phyloP scores from a whole-genome alignment of 78 protist genomes.

The Emiliania huxleyi region DNA sequence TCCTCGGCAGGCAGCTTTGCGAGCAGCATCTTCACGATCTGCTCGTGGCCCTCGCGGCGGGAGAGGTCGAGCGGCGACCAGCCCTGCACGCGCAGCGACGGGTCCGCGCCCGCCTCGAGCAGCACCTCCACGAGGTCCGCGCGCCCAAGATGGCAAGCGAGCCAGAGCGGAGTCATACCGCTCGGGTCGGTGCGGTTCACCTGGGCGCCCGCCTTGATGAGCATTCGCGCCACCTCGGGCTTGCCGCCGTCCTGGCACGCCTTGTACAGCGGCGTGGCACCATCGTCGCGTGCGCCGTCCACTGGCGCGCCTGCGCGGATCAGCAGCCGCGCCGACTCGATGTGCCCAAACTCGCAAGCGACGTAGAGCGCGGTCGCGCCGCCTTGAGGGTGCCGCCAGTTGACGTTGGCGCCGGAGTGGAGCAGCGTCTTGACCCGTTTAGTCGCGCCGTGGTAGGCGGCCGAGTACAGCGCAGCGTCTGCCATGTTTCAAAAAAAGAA shows the following conservation, averaged over 20 bases:
- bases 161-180: not conserved
- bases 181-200: not conserved
- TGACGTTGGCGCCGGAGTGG: not conserved
- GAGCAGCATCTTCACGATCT: not conserved
- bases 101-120: slow-evolving; percentile 8
- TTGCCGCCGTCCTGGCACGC: slow-evolving; percentile 13
- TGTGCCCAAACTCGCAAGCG: slow-evolving; percentile 9
- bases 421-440: not conserved
- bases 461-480: not conserved
- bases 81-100: not conserved
- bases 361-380: slow-evolving; percentile 21
- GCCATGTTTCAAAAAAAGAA: not conserved
- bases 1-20: not conserved
- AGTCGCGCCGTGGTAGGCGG: not conserved
- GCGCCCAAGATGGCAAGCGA: not conserved
- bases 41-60: not conserved
- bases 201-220: not conserved
- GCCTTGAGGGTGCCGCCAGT: not conserved
- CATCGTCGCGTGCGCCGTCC: not conserved
- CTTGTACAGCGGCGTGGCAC: slow-evolving; percentile 20
- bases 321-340: not conserved
- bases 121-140: not conserved
- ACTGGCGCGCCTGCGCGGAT: not conserved
- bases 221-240: not conserved
- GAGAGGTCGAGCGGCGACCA: not conserved